phyloP scores from a whole-genome alignment of 1,284 basidiomycete genomes.

The Austroboletus rostrupii region DNA sequence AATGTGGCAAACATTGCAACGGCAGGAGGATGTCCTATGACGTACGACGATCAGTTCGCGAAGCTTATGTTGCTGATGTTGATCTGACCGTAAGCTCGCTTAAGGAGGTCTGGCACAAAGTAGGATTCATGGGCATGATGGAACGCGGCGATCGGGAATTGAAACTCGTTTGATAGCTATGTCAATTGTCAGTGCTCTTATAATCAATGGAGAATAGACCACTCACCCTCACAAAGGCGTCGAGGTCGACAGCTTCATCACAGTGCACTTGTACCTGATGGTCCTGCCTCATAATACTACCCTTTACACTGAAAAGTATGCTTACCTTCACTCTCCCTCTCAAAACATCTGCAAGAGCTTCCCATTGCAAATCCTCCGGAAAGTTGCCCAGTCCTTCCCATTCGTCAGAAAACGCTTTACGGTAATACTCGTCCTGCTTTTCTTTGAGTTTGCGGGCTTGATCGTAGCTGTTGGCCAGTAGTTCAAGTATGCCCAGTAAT shows the following conservation, averaged over 20 bases:
- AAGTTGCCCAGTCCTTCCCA: conserved; percentile 62
- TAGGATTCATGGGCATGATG: conserved; percentile 89
- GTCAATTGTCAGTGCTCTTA: background rate
- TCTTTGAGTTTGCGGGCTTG: conserved; percentile 54
- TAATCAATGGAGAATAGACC: background rate
- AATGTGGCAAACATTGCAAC: conserved; percentile 77
- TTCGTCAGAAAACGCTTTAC: conserved; percentile 45
- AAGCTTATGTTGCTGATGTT: conserved; percentile 21
- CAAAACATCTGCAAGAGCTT: conserved; percentile 78
- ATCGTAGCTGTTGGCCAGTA: conserved; percentile 34
- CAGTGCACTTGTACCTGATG: conserved; percentile 50
- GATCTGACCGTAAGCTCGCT: conserved; percentile 61
- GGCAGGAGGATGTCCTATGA: conserved; percentile 56
- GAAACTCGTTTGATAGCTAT: conserved; percentile 72
- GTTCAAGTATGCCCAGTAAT: background rate
- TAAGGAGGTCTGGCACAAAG: conserved; percentile 76
- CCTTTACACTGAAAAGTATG: background rate
- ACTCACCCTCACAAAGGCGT: conserved; percentile 60
- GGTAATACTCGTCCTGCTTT: conserved; percentile 70
- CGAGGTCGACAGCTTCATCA: conserved; percentile 79
- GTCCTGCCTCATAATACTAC: background rate
- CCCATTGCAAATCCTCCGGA: conserved; percentile 78
- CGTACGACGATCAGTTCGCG: conserved; percentile 4
- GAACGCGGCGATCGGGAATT: conserved; percentile 78
- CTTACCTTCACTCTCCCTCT: conserved; percentile 70